A percentile compares a stretch with the other conserved stretches of the same genome.
Conservation (phyloP, 2,329 filamentous ascomycete genomes). For the Paramyrothecium roridum region DNA sequence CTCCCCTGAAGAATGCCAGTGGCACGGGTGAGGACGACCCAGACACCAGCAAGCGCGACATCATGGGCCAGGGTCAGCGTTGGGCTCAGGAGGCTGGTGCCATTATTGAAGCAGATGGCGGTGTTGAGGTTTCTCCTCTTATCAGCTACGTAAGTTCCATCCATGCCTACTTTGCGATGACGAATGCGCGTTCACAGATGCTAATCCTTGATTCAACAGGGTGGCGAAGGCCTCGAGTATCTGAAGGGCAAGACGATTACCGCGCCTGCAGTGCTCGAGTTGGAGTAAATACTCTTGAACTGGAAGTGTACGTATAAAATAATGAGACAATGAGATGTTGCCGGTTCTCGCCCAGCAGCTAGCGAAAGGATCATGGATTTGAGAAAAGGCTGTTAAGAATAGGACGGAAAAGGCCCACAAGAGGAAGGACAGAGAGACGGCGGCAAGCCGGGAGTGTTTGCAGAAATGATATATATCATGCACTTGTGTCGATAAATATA, state of each 20-base stretch:
- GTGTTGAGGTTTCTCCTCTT: constrained; percentile 87
- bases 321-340: not conserved
- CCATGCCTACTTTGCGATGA: not conserved
- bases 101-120: constrained; percentile 64
- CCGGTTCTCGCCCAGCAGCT: not conserved
- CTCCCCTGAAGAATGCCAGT: constrained; percentile 85
- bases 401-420: not conserved
- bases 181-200: not conserved
- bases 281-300: constrained; percentile 26
- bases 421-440: not conserved
- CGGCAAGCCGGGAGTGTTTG: no score
- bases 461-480: not conserved
- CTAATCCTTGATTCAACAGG: constrained; percentile 33
- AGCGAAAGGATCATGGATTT: not conserved
- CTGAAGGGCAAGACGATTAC: constrained; percentile 50
- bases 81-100: constrained; percentile 82
- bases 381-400: not conserved
- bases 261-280: constrained; percentile 50
- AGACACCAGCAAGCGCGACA: constrained; percentile 87
- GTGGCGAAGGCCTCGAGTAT: constrained; percentile 60
- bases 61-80: constrained; percentile 82
- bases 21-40: constrained; percentile 90
- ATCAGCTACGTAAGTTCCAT: constrained; percentile 86
- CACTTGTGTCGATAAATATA: not conserved
- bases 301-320: not conserved